Conservation (phyloP, 2,329 filamentous ascomycete genomes). For the Thelonectria rubi region DNA sequence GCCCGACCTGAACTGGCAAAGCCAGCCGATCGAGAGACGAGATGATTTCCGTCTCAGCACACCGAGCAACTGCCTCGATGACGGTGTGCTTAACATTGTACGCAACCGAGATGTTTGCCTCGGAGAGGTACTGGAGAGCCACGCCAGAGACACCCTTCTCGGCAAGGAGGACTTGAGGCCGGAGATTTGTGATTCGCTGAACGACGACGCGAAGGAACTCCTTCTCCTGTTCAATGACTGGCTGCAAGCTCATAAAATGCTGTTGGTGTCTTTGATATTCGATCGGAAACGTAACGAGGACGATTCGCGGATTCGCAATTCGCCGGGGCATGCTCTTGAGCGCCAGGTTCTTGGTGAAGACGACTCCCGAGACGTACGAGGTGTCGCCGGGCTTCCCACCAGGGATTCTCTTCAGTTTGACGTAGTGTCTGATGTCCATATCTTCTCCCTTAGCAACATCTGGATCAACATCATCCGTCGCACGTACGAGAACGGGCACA, state of each 20-base stretch:
- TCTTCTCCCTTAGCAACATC: conserved; percentile 90
- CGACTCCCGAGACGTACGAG: conserved; percentile 94
- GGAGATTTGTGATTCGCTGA: conserved; percentile 85
- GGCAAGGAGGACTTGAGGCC: conserved; percentile 87
- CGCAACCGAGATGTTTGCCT: conserved; percentile 89
- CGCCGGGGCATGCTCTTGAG: conserved; percentile 94
- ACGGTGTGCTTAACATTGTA: conserved; percentile 98
- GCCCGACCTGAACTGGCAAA: conserved; percentile 74
- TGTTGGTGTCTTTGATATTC: conserved; percentile 89
- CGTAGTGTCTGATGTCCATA: conserved; percentile 97
- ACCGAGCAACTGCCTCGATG: conserved; percentile 91
- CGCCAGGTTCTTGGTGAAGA: conserved; percentile 97
- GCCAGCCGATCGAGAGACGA: conserved; percentile 95
- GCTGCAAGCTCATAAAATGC: conserved; percentile 98
- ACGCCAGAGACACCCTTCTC: conserved; percentile 93
- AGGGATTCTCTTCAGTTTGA: conserved; percentile 96
- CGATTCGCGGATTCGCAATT: conserved; percentile 83
- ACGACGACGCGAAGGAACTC: conserved; percentile 94
- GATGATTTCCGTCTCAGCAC: conserved; percentile 90
- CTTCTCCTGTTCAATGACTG: conserved; percentile 94
- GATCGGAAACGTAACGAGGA: conserved; percentile 93
- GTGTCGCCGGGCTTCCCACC: conserved; percentile 91
- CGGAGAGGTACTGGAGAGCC: conserved; percentile 85
- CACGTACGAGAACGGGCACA: conserved; percentile 87
- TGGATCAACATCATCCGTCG: conserved; percentile 93